Percentiles rank a stretch among this genome's conserved stretches.
phyloP scores from a whole-genome alignment of 495 filamentous ascomycete genomes.

The Neurospora tetraspora region DNA sequence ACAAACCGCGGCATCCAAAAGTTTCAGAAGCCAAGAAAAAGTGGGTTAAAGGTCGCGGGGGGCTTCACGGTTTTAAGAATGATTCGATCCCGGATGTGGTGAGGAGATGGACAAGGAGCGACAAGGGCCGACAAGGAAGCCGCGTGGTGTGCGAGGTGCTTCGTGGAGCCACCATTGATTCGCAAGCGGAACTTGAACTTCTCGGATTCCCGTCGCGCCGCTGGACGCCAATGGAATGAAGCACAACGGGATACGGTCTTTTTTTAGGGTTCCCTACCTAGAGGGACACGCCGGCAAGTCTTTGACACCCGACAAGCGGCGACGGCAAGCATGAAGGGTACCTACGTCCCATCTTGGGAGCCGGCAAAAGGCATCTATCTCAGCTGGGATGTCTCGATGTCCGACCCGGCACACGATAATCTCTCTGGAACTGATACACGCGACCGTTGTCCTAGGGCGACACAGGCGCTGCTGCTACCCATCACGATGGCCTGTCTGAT shows the following conservation, averaged over 20 bases:
- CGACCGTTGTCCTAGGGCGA: background rate
- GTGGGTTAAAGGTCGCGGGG: slow-evolving; percentile 8
- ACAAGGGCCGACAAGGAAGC: slow-evolving; percentile 2
- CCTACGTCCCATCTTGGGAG: background rate
- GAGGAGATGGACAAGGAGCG: background rate
- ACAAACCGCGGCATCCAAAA: slow-evolving; percentile 1
- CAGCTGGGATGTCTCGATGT: background rate
- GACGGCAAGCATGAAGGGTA: background rate
- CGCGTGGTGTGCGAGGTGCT: slow-evolving; percentile 11
- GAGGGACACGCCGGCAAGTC: background rate
- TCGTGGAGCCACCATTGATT: slow-evolving; percentile 5
- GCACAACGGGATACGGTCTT: background rate
- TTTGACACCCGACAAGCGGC: background rate
- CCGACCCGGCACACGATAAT: background rate
- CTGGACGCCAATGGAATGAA: background rate
- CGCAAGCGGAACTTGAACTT: background rate
- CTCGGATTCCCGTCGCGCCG: background rate
- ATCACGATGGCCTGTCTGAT: background rate
- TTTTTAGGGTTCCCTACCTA: background rate
- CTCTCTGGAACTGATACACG: background rate
- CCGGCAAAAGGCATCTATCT: background rate
- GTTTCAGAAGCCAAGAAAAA: slow-evolving; percentile 10
- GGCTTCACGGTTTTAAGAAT: slow-evolving; percentile 13
- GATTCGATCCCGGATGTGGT: slow-evolving; percentile 19
- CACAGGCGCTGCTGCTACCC: background rate